A percentile compares a stretch with the other conserved stretches of the same genome.
Conservation (phyloP, 2,329 filamentous ascomycete genomes). For the Hyphodiscus sp. region DNA sequence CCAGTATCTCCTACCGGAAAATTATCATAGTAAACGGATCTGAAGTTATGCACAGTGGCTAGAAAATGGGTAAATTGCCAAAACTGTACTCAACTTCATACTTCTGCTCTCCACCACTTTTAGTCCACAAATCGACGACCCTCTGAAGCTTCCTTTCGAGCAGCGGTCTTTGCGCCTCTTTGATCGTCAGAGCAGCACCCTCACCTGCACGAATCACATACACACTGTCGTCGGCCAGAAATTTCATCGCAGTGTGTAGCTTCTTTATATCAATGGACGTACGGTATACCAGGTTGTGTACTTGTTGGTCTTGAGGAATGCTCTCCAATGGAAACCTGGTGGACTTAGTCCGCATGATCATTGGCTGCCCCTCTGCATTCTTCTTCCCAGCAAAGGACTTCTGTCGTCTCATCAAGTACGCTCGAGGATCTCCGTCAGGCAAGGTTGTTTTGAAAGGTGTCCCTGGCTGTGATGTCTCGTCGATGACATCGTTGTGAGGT, state of each 20-base stretch:
- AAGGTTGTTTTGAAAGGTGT: conserved; percentile 17
- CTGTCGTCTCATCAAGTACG: conserved; percentile 27
- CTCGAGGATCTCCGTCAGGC: conserved; percentile 26
- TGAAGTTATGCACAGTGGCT: background rate
- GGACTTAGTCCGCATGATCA: conserved; percentile 22
- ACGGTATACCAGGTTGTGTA: conserved; percentile 17
- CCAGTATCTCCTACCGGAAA: background rate
- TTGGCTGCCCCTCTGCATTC: conserved; percentile 9
- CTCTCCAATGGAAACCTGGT: conserved; percentile 25
- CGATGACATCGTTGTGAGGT: background rate
- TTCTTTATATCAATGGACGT: conserved; percentile 6
- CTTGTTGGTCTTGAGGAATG: conserved; percentile 17
- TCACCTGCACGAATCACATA: conserved; percentile 17
- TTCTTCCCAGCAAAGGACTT: conserved; percentile 13
- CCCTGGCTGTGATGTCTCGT: background rate
- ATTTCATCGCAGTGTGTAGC: conserved; percentile 5
- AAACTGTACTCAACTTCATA: conserved; percentile 16
- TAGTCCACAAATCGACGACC: conserved; percentile 16
- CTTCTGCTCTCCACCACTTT: conserved; percentile 1
- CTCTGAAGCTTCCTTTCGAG: conserved; percentile 9
- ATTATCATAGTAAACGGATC: background rate
- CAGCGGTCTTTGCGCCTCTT: conserved; percentile 1
- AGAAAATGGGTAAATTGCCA: conserved; percentile 7
- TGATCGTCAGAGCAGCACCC: conserved; percentile 9
- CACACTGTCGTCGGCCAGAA: conserved; percentile 12